Percentiles rank a stretch among this genome's conserved stretches.
These are phyloP conservation scores for Ogataea pignaliae DNA, from an alignment of 805 yeast genomes.

Conservation along the genomic window DNA sequence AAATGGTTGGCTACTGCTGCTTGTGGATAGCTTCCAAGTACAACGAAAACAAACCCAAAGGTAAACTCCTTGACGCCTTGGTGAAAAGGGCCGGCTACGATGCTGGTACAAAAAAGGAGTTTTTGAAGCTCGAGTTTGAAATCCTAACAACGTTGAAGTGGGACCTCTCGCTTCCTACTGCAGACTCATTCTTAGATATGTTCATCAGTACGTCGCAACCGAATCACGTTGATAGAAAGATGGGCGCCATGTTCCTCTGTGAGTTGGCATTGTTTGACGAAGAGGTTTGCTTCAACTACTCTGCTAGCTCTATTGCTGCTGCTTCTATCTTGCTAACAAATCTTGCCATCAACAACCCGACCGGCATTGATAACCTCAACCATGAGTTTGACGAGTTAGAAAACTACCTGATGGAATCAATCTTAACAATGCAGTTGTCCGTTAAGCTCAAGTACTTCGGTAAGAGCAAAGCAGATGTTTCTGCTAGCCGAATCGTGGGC, in stretches of 20 bases:
- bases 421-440: constrained; percentile 22
- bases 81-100: constrained; percentile 28
- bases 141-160: constrained; percentile 60
- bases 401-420: constrained; percentile 19
- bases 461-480: constrained; percentile 4
- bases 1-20: constrained; percentile 39
- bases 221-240: constrained; percentile 43
- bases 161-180: constrained; percentile 58
- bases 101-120: constrained; percentile 18
- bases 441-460: constrained; percentile 24
- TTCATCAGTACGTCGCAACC: constrained; percentile 33
- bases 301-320: constrained; percentile 43
- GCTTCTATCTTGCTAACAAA: constrained; percentile 47
- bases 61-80: constrained; percentile 31
- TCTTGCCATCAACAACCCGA: constrained; percentile 39
- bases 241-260: constrained; percentile 57
- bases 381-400: constrained; percentile 30
- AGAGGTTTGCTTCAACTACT: constrained; percentile 47
- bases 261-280: constrained; percentile 64
- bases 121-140: constrained; percentile 66
- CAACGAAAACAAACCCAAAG: constrained; percentile 50
- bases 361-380: constrained; percentile 28
- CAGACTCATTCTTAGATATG: constrained; percentile 60
- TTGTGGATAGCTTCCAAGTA: constrained; percentile 43
- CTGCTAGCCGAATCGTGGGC: constrained; percentile 16